A percentile compares a stretch with the other conserved stretches of the same genome.
phyloP scores from a whole-genome alignment of 257 asterid genomes.

The Nicotiana otophora region DNA sequence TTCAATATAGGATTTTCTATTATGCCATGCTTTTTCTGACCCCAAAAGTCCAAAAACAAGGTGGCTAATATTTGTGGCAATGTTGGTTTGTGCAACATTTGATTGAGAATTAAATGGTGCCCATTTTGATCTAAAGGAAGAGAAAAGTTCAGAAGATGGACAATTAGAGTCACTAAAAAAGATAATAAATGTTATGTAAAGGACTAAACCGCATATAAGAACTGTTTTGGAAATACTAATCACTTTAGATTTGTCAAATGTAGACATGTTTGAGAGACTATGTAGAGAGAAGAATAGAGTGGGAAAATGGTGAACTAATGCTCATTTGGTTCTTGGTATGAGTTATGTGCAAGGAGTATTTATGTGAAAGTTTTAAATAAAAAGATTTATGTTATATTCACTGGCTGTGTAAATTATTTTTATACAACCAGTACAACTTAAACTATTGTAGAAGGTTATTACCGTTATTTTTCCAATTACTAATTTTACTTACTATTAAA shows the following conservation, averaged over 20 bases:
- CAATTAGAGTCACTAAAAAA: slow-evolving; percentile 3
- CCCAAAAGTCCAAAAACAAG: slow-evolving; percentile 38
- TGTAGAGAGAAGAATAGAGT: not conserved
- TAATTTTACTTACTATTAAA: not conserved
- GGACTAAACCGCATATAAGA: not conserved
- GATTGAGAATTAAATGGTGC: not conserved
- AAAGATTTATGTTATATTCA: not conserved
- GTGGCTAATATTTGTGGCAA: slow-evolving; percentile 28
- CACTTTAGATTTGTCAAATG: not conserved
- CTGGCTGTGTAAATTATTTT: not conserved
- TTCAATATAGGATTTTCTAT: slow-evolving; percentile 23
- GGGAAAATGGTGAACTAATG: not conserved
- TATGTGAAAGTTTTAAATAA: not conserved
- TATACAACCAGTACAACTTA: not conserved
- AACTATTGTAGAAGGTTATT: not conserved
- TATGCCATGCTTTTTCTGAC: slow-evolving; percentile 27
- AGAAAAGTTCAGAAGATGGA: not conserved
- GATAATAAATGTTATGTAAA: not conserved
- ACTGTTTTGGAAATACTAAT: slow-evolving; percentile 3
- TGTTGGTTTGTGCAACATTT: not conserved
- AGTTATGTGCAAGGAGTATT: not conserved
- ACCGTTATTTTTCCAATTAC: not conserved
- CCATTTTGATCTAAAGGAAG: not conserved
- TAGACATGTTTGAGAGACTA: not conserved
- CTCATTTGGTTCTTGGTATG: not conserved